A percentile compares a stretch with the other conserved stretches of the same genome.
These are phyloP conservation scores for Trypanosoma scelopori DNA, from an alignment of 208 protist genomes.

Conservation along the genomic window DNA sequence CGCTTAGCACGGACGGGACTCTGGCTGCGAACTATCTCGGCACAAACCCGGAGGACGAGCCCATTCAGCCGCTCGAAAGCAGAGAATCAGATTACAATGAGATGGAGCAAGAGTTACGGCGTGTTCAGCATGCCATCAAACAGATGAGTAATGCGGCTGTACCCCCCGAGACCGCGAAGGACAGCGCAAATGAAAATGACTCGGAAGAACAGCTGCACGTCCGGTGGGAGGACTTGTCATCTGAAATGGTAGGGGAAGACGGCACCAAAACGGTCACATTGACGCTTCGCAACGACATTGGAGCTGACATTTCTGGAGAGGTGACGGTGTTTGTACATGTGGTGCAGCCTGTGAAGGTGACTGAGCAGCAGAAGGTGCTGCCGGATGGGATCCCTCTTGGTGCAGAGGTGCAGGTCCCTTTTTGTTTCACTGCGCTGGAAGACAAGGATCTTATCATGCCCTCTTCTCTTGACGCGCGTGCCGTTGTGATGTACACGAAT, in stretches of 20 bases:
- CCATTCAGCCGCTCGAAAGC: conserved; percentile 69
- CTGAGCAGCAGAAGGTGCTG: conserved; percentile 28
- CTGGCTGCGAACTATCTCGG: conserved; percentile 91
- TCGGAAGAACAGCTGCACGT: conserved; percentile 22
- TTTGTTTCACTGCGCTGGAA: conserved; percentile 35
- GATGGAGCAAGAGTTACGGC: conserved; percentile 81
- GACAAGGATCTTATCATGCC: conserved; percentile 67
- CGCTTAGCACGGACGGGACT: conserved; percentile 57
- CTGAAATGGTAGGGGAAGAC: not conserved
- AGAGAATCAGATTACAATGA: conserved; percentile 79
- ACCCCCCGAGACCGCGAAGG: not conserved
- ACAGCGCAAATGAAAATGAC: conserved; percentile 19
- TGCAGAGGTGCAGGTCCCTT: conserved; percentile 35
- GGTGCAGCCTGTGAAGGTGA: conserved; percentile 46
- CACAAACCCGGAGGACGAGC: conserved; percentile 84
- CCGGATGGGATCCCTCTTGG: conserved; percentile 25
- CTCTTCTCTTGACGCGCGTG: conserved; percentile 61
- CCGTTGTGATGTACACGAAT: conserved; percentile 49
- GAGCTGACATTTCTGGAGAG: not conserved
- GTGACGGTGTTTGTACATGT: conserved; percentile 52
- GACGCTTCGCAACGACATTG: conserved; percentile 5
- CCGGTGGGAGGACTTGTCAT: conserved; percentile 1
- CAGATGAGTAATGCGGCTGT: conserved; percentile 6
- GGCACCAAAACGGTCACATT: conserved; percentile 5
- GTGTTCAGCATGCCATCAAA: conserved; percentile 69